Evolutionary conservation across 768 basidiomycete genomes (phyloP), one percentile per base, ranked within the genome.

Genomic region (Boletus vinaceobasis): DNA sequence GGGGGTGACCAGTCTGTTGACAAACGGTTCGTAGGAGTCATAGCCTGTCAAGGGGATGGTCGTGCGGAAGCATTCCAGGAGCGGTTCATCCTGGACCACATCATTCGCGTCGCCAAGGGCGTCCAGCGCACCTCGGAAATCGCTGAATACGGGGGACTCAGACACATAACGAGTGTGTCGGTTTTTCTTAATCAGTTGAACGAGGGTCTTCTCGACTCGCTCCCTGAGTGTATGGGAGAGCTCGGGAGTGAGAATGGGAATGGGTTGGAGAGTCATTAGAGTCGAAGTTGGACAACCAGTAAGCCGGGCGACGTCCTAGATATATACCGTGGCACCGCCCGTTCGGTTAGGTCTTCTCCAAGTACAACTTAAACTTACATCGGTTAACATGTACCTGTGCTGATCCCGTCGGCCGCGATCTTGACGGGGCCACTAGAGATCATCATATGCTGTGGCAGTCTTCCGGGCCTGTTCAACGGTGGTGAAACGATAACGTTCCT

Each of bases 31-130:
- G 43, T 60, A 66, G 26, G 62, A 23, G 23, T 64, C 65, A 14
- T 66, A 67, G n/a, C 23, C 26, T 2, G 63, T 64, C 39, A 66
- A 38, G 23, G 63, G 65, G 44, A 64, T 17, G 29, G 43, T 51
- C 27, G 46, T 45, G n/a, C 60, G 57, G 56, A 57, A 66, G 32
- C 23, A 40, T 40, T 59, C 42, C 17, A 64, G 10, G 38, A 67
- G 56, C 8, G 13, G 14, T 31, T 53, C 43, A 7, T 52, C 43
- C 26, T 40, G 36, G 3, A 19, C 36, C 9, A 11, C n/a, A 2
- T 45, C 51, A 6, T 17, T 21, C 19, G 47, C 21, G 19, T 50
- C 44, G 13, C 31, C 43, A 9, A 31, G 14, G 31, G 43, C 40
- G 38, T 55, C 55, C 17, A 64, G 59, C 31, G 57, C 50, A 10